phyloP scores from a whole-genome alignment of 1,284 basidiomycete genomes.

The Fomitopsis palustris region DNA sequence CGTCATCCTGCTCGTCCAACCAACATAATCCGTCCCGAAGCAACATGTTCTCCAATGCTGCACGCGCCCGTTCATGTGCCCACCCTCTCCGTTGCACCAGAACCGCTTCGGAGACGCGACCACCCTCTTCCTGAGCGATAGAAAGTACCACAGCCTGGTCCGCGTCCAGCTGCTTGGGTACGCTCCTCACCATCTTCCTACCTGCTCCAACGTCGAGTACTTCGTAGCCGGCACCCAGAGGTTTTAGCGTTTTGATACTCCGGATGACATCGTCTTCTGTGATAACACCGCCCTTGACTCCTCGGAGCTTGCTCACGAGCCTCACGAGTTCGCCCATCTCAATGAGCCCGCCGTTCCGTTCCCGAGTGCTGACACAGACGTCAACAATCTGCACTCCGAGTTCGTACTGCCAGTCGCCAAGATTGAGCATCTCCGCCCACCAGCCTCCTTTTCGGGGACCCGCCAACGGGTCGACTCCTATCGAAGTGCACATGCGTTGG shows the following conservation, averaged over 20 bases:
- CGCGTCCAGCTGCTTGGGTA: conserved; percentile 77
- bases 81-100: conserved; percentile 68
- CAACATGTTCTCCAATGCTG: conserved; percentile 87
- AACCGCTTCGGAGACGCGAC: conserved; percentile 57
- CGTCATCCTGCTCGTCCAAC: conserved; percentile 85
- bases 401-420: conserved; percentile 95
- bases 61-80: conserved; percentile 71
- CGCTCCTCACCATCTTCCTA: conserved; percentile 67
- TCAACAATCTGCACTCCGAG: conserved; percentile 97
- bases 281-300: conserved; percentile 56
- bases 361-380: conserved; percentile 87
- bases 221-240: conserved; percentile 88
- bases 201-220: conserved; percentile 68
- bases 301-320: conserved; percentile 75
- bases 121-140: conserved; percentile 66
- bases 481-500: conserved; percentile 93
- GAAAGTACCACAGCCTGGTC: conserved; percentile 78
- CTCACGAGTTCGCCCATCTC: conserved; percentile 83
- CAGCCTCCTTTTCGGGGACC: conserved; percentile 83
- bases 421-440: conserved; percentile 85
- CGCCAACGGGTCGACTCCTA: conserved; percentile 94
- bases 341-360: conserved; percentile 89
- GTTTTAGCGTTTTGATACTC: conserved; percentile 85
- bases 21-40: conserved; percentile 90
- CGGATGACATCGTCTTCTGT: conserved; percentile 84